Evolutionary conservation across 352 stramenopile genomes (phyloP).

Genomic region (Pythium biforme): DNA sequence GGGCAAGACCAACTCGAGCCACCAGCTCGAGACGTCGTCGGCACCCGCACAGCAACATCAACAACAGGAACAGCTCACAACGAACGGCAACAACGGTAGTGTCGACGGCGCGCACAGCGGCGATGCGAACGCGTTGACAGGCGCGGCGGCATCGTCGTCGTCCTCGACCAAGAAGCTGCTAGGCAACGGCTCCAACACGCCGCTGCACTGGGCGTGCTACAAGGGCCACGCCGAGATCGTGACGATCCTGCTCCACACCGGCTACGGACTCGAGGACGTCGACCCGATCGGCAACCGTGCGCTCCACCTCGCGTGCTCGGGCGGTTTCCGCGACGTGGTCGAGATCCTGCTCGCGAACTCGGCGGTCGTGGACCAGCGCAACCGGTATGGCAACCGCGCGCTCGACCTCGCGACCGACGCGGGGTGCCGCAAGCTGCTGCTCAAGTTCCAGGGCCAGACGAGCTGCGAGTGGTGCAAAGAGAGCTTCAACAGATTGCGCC

Average conservation of each 20-base stretch:
- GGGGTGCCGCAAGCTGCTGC: constrained; percentile 56
- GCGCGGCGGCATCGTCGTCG: not conserved
- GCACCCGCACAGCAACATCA: too few relatives aligned
- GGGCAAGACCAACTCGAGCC: not conserved
- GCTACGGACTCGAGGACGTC: constrained; percentile 61
- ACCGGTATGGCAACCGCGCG: constrained; percentile 74
- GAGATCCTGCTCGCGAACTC: constrained; percentile 73
- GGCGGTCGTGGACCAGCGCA: constrained; percentile 49
- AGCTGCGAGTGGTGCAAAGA: constrained; percentile 80
- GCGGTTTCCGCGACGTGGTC: constrained; percentile 60
- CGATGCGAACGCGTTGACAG: not conserved
- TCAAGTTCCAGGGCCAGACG: constrained; percentile 58
- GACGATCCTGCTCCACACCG: constrained; percentile 58
- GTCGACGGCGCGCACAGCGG: not conserved
- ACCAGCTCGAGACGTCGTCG: constrained; percentile 11
- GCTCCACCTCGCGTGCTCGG: constrained; percentile 71
- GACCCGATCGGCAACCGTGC: constrained; percentile 73
- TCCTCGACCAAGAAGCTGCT: constrained; percentile 18
- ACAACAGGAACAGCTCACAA: constrained; percentile 3
- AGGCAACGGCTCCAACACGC: constrained; percentile 53
- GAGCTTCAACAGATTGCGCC: constrained; percentile 57
- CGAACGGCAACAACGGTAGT: constrained; percentile 18
- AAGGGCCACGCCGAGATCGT: constrained; percentile 71
- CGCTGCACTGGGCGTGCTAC: constrained; percentile 87
- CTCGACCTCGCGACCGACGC: constrained; percentile 69